Evolutionary conservation across 305 asterid genomes (phyloP).

Genomic region (Nicotiana rustica): DNA sequence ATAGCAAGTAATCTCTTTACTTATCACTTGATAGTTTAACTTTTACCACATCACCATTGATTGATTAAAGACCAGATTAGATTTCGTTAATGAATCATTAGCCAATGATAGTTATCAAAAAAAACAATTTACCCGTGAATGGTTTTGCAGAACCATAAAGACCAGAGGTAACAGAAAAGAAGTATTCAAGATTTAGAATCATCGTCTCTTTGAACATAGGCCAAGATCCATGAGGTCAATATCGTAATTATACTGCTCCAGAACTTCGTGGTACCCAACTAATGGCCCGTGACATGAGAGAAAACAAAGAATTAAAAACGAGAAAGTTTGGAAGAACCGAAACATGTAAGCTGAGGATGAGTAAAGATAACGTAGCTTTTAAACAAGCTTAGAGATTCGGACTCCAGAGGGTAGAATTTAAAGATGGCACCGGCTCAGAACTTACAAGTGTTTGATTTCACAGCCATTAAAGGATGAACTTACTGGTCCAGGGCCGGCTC

Average conservation of each 20-base stretch:
- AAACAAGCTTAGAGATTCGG: background rate
- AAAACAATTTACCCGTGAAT: background rate
- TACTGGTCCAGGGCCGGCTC: background rate
- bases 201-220: background rate
- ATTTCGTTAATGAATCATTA: conserved; percentile 4
- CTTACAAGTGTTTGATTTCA: background rate
- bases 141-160: conserved; percentile 24
- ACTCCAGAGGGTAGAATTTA: background rate
- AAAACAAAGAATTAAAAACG: background rate
- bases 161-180: background rate
- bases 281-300: conserved; percentile 22
- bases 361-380: conserved; percentile 1
- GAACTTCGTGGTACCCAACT: background rate
- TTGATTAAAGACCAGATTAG: background rate
- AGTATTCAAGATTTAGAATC: background rate
- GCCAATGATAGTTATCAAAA: background rate
- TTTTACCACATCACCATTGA: background rate
- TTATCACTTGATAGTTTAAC: background rate
- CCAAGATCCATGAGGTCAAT: background rate
- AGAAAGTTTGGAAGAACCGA: background rate
- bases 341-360: background rate
- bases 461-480: background rate
- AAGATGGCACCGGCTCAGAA: background rate
- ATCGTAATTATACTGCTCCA: background rate
- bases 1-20: background rate